Percentiles rank a stretch among this genome's conserved stretches.
Conservation (phyloP, 2,329 filamentous ascomycete species). For the Shiraia bambusicola region DNA sequence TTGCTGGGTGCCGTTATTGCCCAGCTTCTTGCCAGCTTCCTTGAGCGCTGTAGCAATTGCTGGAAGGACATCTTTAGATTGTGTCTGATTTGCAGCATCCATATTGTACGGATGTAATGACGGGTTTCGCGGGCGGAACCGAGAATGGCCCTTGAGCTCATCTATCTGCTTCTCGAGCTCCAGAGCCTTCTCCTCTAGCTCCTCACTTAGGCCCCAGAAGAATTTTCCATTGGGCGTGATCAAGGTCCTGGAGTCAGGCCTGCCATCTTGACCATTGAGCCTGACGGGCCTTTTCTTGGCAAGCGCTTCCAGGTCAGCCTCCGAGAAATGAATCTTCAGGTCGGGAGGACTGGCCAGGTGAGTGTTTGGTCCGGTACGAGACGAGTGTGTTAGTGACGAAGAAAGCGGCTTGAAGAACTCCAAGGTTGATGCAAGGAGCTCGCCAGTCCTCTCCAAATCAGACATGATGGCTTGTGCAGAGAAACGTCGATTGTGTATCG, state of each 20-base stretch:
- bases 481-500: conserved; percentile 34
- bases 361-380: conserved; percentile 21
- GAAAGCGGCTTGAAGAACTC: conserved; percentile 48
- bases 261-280: conserved; percentile 46
- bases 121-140: conserved; percentile 35
- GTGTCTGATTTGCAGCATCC: conserved; percentile 16
- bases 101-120: conserved; percentile 14
- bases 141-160: conserved; percentile 28
- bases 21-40: conserved; percentile 39
- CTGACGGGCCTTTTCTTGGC: conserved; percentile 58
- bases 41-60: conserved; percentile 41
- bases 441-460: conserved; percentile 43
- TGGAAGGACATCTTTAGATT: conserved; percentile 35
- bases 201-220: conserved; percentile 67
- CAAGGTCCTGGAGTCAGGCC: conserved; percentile 60
- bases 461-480: conserved; percentile 43
- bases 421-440: conserved; percentile 42
- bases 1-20: conserved; percentile 25
- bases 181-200: conserved; percentile 71
- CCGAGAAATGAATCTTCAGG: conserved; percentile 40
- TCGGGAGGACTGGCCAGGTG: conserved; percentile 36
- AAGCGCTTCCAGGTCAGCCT: conserved; percentile 49
- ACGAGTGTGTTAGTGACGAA: conserved; percentile 35
- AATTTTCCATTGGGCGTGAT: conserved; percentile 76
- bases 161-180: conserved; percentile 60